A percentile compares a stretch with the other conserved stretches of the same genome.
phyloP scores from a whole-genome alignment of 1,284 basidiomycete species.

The Trichosporon sp. region DNA sequence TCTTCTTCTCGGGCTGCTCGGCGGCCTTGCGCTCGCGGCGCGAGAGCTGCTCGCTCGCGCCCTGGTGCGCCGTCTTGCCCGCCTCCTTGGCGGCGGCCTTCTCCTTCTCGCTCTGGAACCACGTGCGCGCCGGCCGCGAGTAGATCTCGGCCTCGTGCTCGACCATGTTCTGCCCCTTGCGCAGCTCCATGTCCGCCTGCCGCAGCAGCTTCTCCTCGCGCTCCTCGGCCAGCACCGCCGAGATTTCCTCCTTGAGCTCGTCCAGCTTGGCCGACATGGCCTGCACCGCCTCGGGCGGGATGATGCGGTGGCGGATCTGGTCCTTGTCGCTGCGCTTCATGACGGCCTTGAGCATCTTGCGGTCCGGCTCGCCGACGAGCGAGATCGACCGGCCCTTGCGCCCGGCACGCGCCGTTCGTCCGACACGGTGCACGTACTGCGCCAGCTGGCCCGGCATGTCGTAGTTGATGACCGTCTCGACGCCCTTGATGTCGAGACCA shows the following conservation, averaged over 20 bases:
- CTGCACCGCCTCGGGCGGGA: constrained; percentile 72
- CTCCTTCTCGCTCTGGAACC: constrained; percentile 91
- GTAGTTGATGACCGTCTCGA: constrained; percentile 97
- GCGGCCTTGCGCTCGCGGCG: constrained; percentile 42
- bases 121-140: constrained; percentile 86
- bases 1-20: constrained; percentile 17
- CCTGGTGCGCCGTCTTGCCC: constrained; percentile 63
- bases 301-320: constrained; percentile 81
- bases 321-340: constrained; percentile 84
- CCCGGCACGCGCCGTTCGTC: constrained; percentile 92
- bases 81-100: constrained; percentile 70
- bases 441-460: constrained; percentile 93
- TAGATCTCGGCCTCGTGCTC: constrained; percentile 93
- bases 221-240: constrained; percentile 82
- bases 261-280: constrained; percentile 70
- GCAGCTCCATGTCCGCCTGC: constrained; percentile 91
- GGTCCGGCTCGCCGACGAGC: constrained; percentile 90
- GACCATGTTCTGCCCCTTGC: constrained; percentile 93
- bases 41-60: constrained; percentile 33
- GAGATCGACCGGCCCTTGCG: constrained; percentile 89
- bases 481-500: constrained; percentile 93
- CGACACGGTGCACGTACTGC: constrained; percentile 94
- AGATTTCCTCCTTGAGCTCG: constrained; percentile 70
- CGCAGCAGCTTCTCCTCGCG: constrained; percentile 89
- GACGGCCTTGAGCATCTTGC: constrained; percentile 92